Evolutionary conservation across 1,284 basidiomycete species (phyloP), one percentile per base, ranked within the genome.

Genomic region (Phellopilus nigrolimitatus): DNA sequence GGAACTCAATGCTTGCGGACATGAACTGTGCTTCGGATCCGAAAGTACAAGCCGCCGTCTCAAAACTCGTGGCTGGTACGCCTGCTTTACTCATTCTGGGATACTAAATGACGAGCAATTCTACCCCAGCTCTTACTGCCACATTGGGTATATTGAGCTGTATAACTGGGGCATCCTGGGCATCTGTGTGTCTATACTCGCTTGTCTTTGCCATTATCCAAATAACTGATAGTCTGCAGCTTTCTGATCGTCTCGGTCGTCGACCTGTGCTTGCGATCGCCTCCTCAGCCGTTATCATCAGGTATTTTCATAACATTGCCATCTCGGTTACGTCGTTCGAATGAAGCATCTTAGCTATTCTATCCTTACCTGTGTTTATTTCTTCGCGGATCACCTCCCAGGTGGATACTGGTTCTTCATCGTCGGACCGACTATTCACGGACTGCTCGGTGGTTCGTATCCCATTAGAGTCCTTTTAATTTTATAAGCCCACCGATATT

Each of bases 141-240:
- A 72, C 75, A n/a, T 81, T 79, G 69, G 93, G 92, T 5, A 64
- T 91, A 38, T 69, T 89, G 21, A 73, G 75, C 34, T 82, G 80
- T 58, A 61, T 94, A 37, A 92, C 90, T 0, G 85, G 87, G 4
- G 90, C 81, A 2, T 91, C 82, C 75, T 95, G 93, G 93, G 87
- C 87, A 47, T 76, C 83, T 44, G 85, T 84, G 64, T 54, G 78
- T 70, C 28, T 56, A 34, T 21, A 28, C 47, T 19, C n/a, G 15
- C 38, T 27, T 24, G 37, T 33, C 21, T n/a, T n/a, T n/a, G 27
- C 1, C 1, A 2, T 28, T 13, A n/a, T n/a, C n/a, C n/a, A 31
- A 28, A 30, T n/a, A 24, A 40, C 15, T 46, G 22, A 24, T 31
- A 17, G 9, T 50, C 33, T 45, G 2, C 59, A 89, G 78, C 75